Evolutionary conservation across 768 basidiomycete species (phyloP), one percentile per base, ranked within the genome.

Genomic region (Peribolospora baueri): DNA sequence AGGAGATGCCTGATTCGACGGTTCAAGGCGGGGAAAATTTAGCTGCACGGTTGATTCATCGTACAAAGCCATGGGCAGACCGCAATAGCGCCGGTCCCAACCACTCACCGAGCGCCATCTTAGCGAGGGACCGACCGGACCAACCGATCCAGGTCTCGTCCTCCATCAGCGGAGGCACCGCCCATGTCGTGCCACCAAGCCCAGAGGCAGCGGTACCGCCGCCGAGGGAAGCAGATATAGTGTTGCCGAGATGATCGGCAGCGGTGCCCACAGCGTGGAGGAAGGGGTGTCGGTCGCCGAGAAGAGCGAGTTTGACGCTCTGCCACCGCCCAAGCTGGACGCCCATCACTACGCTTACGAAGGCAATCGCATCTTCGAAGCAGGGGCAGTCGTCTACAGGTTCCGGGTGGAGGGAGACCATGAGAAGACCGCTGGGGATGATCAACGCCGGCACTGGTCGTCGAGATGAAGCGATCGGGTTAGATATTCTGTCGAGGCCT

Each of bases 341-440:
- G n/a, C 91, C 91, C 42, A 82, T 70, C 13, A 84, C 72, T 46
- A 87, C 87, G 37, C 83, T 80, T n/a, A 82, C 69, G 59, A 88
- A 81, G 0, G 91, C 87, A 52, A 95, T 90, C 3, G 90, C 85
- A 63, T 97, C 91, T 64, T 93, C 91, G 67, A 93, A 98, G 68
- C 91, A 95, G 2, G 91, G 91, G 61, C 91, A 95, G 62, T 91
- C 86, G 56, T 97, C 90, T 7, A 91, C 83, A 0, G 91, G 91
- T 60, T 90, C 82, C 0, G 90, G 87, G 63, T 90, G 86, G 58
- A 83, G 78, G 63, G 87, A 81, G n/a, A 90, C 80, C 14, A 82
- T 68, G 4, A 83, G 69, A 10, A 86, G 69, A 55, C 43, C 38
- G 41, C 40, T 7, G n/a, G 53, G 55, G 5, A 56, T 13, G 2